Conservation (phyloP, 352 stramenopile species). For the Phytopythium ostracodes region DNA sequence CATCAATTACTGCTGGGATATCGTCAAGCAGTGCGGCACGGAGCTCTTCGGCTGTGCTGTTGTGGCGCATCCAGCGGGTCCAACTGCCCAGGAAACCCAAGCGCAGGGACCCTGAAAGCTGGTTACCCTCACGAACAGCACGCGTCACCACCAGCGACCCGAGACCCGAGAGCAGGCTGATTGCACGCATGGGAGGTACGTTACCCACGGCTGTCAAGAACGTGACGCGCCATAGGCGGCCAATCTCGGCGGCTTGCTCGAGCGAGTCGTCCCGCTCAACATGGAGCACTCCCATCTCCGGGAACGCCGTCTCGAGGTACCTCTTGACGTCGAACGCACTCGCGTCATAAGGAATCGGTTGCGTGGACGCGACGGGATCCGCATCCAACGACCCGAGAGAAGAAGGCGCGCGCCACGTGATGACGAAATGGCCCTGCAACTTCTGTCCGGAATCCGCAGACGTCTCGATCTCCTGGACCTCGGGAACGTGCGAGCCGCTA, state of each 20-base stretch:
- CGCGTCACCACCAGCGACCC: conserved; percentile 63
- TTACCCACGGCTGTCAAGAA: conserved; percentile 86
- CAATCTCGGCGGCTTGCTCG: conserved; percentile 60
- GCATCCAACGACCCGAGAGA: neutral
- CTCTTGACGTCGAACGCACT: conserved; percentile 52
- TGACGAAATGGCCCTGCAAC: conserved; percentile 74
- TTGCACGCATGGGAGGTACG: conserved; percentile 61
- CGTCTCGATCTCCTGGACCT: conserved; percentile 91
- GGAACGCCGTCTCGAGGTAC: conserved; percentile 48
- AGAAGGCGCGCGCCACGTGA: conserved; percentile 24
- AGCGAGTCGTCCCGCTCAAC: conserved; percentile 49
- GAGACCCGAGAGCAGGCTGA: conserved; percentile 73
- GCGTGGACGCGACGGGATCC: conserved; percentile 15
- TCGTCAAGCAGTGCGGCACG: conserved; percentile 34
- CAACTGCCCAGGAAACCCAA: conserved; percentile 63
- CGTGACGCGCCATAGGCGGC: conserved; percentile 87
- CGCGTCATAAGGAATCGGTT: conserved; percentile 74
- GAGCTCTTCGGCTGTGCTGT: conserved; percentile 67
- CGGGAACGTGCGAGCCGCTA: conserved; percentile 72
- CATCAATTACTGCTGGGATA: conserved; percentile 55
- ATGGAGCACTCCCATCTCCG: conserved; percentile 38
- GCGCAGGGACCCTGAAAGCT: conserved; percentile 82
- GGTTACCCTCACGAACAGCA: conserved; percentile 81
- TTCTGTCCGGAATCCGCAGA: conserved; percentile 78
- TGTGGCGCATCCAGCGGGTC: conserved; percentile 61